Percentiles rank a stretch among this genome's conserved stretches.
These are phyloP conservation scores for Penicillium daleae DNA, from an alignment of 495 filamentous ascomycete genomes.

Conservation along the genomic window DNA sequence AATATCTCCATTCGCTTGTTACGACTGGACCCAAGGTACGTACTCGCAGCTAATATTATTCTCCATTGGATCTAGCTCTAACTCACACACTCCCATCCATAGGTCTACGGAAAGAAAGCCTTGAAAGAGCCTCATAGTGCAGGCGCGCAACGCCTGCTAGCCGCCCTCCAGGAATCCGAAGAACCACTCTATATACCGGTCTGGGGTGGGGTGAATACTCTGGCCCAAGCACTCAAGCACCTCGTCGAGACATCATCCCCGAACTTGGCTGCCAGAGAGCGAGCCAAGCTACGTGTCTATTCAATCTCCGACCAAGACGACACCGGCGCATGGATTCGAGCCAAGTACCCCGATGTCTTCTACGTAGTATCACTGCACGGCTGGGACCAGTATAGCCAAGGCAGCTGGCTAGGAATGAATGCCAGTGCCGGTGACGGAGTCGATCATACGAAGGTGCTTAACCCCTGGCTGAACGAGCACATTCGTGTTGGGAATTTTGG, in stretches of 20 bases:
- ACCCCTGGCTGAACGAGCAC: background rate
- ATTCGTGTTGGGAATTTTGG: background rate
- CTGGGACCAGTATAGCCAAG: background rate
- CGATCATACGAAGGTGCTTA: background rate
- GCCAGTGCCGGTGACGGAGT: background rate
- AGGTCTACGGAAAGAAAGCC: background rate
- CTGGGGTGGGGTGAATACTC: slow-evolving; percentile 52
- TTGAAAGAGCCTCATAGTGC: background rate
- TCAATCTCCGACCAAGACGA: background rate
- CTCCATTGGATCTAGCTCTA: background rate
- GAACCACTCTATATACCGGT: slow-evolving; percentile 13
- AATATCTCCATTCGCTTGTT: background rate
- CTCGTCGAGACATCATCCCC: slow-evolving; percentile 28
- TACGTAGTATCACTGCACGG: background rate
- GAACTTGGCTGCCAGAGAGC: slow-evolving; percentile 17
- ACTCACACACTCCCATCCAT: background rate
- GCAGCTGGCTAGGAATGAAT: background rate
- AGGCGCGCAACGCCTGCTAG: background rate
- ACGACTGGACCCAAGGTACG: background rate
- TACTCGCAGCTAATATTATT: background rate
- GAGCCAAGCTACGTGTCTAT: background rate
- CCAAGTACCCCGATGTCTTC: background rate
- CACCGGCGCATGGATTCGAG: background rate
- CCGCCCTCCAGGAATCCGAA: background rate
- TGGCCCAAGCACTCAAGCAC: slow-evolving; percentile 43